These are phyloP conservation scores for Epichloe gansuensis DNA, from an alignment of 2,329 filamentous ascomycete species.

Conservation along the genomic window DNA sequence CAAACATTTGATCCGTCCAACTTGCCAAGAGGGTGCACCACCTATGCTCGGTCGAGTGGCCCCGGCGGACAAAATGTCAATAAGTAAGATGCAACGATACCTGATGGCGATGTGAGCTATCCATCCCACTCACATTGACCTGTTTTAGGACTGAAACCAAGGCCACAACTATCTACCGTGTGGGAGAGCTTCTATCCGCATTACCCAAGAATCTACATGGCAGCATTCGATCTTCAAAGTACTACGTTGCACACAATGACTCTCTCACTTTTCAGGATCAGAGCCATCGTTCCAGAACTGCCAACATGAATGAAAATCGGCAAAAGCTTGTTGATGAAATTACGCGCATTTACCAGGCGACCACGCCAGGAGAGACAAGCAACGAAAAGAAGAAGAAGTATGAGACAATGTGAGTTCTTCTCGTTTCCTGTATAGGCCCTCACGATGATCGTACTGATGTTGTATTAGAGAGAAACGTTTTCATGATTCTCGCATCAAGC, in stretches of 20 bases:
- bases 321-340: conserved; percentile 37
- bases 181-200: conserved; percentile 30
- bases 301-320: conserved; percentile 41
- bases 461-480: conserved; percentile 33
- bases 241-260: conserved; percentile 39
- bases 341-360: conserved; percentile 31
- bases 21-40: conserved; percentile 39
- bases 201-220: conserved; percentile 36
- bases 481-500: conserved; percentile 29
- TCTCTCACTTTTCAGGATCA: conserved; percentile 43
- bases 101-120: conserved; percentile 14
- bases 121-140: conserved; percentile 3
- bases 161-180: conserved; percentile 39
- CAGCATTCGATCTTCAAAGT: conserved; percentile 37
- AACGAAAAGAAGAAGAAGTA: conserved; percentile 35
- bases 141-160: conserved; percentile 44
- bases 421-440: not conserved
- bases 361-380: conserved; percentile 34
- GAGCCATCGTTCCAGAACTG: conserved; percentile 35
- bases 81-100: conserved; percentile 31
- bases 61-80: conserved; percentile 51
- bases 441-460: not conserved
- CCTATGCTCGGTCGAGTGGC: conserved; percentile 45
- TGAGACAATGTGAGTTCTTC: conserved; percentile 27
- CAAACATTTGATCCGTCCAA: conserved; percentile 27